A percentile compares a stretch with the other conserved stretches of the same genome.
phyloP scores from a whole-genome alignment of 176 grass and related monocot species.

The Tuctoria greenei region DNA sequence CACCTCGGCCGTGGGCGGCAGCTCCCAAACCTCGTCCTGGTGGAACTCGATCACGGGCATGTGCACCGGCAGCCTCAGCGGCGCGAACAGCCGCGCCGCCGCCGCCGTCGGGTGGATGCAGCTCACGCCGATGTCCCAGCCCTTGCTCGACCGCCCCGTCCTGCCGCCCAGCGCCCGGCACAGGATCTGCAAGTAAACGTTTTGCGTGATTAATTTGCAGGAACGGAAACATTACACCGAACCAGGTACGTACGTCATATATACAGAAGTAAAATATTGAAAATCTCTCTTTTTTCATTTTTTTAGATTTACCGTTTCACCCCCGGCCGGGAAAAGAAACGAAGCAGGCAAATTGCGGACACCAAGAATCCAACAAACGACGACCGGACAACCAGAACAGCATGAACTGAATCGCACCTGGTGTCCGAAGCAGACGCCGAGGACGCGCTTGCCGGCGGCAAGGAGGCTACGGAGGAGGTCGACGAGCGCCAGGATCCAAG shows the following conservation, averaged over 20 bases:
- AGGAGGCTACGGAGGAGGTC: slow-evolving; percentile 47
- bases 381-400: background rate
- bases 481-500: slow-evolving; percentile 64
- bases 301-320: background rate
- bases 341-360: background rate
- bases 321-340: background rate
- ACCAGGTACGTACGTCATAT: no score
- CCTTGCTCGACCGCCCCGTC: slow-evolving; percentile 61
- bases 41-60: slow-evolving; percentile 93
- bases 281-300: background rate
- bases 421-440: slow-evolving; percentile 97
- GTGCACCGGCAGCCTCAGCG: slow-evolving; percentile 72
- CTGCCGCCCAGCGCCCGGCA: slow-evolving; percentile 75
- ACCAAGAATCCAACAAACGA: background rate
- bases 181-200: slow-evolving; percentile 49
- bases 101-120: slow-evolving; percentile 85
- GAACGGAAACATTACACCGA: background rate
- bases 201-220: background rate
- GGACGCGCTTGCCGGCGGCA: slow-evolving; percentile 65
- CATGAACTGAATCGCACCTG: slow-evolving; percentile 44
- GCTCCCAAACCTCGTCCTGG: slow-evolving; percentile 87
- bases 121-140: slow-evolving; percentile 82
- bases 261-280: background rate
- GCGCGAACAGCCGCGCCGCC: slow-evolving; percentile 54
- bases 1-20: slow-evolving; percentile 56